Percentiles rank a stretch among this genome's conserved stretches.
Evolutionary conservation across 371 early-diverging fungal species (phyloP).

Genomic region (Mucor plumbeus): DNA sequence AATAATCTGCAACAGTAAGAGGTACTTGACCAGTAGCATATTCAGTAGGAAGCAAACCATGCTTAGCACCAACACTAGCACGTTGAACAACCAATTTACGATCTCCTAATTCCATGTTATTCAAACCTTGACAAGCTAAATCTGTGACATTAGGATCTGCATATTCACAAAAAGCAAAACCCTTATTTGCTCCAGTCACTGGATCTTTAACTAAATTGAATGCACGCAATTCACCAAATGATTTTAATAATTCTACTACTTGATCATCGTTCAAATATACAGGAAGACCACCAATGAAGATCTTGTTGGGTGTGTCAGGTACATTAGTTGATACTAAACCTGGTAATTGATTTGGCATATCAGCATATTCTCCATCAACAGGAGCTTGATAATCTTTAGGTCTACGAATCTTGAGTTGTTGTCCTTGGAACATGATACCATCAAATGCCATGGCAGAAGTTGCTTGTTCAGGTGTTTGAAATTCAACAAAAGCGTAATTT

Average conservation of each 20-base stretch:
- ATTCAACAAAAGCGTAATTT: constrained; percentile 94
- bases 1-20: constrained; percentile 23
- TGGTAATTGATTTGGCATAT: constrained; percentile 21
- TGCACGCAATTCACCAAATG: constrained; percentile 92
- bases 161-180: constrained; percentile 98
- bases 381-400: constrained; percentile 94
- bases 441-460: constrained; percentile 92
- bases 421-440: constrained; percentile 85
- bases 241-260: constrained; percentile 87
- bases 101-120: constrained; percentile 95
- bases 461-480: constrained; percentile 78
- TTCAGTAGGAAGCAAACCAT: constrained; percentile 33
- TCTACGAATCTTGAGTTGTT: constrained; percentile 88
- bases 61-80: constrained; percentile 85
- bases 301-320: constrained; percentile 90
- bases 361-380: constrained; percentile 36
- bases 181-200: constrained; percentile 84
- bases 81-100: constrained; percentile 93
- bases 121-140: constrained; percentile 91
- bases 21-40: constrained; percentile 14
- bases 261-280: constrained; percentile 91
- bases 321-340: constrained; percentile 84
- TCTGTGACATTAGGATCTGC: constrained; percentile 89
- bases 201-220: constrained; percentile 94
- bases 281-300: constrained; percentile 95